phyloP scores from a whole-genome alignment of 169 alveolate species.

The Plasmodium yoelii region DNA sequence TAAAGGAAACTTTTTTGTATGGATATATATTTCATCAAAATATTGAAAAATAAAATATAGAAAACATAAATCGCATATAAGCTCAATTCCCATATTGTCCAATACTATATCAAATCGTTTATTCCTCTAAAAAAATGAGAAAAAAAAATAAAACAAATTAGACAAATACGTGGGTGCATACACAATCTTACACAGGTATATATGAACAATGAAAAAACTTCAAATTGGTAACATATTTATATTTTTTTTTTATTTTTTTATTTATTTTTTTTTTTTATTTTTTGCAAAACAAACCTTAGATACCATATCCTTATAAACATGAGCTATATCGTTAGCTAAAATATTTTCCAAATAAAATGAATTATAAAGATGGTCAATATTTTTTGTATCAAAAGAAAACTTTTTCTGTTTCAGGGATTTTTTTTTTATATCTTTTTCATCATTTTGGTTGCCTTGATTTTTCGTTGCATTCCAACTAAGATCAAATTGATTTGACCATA shows the following conservation, averaged over 20 bases:
- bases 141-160: not conserved
- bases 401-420: conserved; percentile 37
- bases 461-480: conserved; percentile 72
- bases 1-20: conserved; percentile 48
- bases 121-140: not conserved
- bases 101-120: conserved; percentile 63
- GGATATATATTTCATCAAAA: conserved; percentile 48
- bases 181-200: not conserved
- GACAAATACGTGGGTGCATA: not conserved
- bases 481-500: conserved; percentile 70
- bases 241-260: too few relatives aligned
- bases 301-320: conserved; percentile 26
- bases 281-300: conserved; percentile 6
- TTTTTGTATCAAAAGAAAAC: conserved; percentile 32
- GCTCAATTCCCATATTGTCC: conserved; percentile 70
- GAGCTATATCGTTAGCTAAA: conserved; percentile 15
- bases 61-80: conserved; percentile 55
- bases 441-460: conserved; percentile 1
- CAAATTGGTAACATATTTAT: too few relatives aligned
- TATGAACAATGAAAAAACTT: not conserved
- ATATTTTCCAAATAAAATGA: conserved; percentile 43
- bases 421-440: conserved; percentile 59
- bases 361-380: conserved; percentile 29
- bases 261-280: too few relatives aligned
- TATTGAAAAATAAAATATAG: conserved; percentile 18